Conservation (phyloP, 305 asterid genomes). For the Andrographis paniculata region DNA sequence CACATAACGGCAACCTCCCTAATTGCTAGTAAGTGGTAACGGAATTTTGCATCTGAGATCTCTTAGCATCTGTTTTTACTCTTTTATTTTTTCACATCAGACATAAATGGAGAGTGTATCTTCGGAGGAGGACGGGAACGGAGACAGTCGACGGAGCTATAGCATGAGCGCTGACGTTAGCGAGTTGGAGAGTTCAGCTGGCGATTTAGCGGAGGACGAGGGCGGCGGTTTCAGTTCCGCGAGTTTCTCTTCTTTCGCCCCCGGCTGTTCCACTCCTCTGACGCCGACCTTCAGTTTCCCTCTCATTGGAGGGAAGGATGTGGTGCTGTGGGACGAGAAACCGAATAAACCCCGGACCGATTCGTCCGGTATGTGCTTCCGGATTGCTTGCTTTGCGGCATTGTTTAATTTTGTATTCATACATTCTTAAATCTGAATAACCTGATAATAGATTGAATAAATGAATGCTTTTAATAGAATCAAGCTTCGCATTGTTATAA, state of each 20-base stretch:
- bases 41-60: conserved; percentile 34
- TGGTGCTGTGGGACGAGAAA: conserved; percentile 52
- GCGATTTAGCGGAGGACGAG: conserved; percentile 33
- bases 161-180: conserved; percentile 92
- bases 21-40: background rate
- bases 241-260: conserved; percentile 48
- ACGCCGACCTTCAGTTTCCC: conserved; percentile 59
- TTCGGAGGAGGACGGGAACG: conserved; percentile 78
- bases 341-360: conserved; percentile 43
- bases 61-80: conserved; percentile 10
- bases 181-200: conserved; percentile 75
- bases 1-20: conserved; percentile 24
- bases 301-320: conserved; percentile 64
- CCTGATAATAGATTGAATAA: no score
- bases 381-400: background rate
- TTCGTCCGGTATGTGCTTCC: conserved; percentile 56
- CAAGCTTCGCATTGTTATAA: no score
- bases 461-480: no score
- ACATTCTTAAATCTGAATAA: no score
- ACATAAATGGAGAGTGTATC: conserved; percentile 47
- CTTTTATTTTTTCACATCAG: conserved; percentile 4
- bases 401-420: background rate
- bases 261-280: conserved; percentile 36
- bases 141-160: conserved; percentile 82
- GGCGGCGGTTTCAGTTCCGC: conserved; percentile 45